phyloP scores from a whole-genome alignment of 768 basidiomycete species.

The Clitopilus hobsonii region DNA sequence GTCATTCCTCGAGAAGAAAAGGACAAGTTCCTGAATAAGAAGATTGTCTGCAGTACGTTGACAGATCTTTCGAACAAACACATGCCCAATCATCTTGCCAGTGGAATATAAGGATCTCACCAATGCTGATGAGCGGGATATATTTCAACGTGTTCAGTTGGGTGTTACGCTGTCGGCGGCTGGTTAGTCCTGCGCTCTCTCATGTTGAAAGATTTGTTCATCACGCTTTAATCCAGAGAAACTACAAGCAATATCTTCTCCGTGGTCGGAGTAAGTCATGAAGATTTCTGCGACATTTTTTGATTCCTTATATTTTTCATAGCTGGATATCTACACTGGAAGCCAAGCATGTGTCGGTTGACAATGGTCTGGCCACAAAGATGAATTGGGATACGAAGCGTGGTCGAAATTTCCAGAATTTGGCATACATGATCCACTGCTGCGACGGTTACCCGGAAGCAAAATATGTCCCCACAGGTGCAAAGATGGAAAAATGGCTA shows the following conservation, averaged over 20 bases:
- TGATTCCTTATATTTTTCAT: background rate
- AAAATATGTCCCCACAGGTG: slow-evolving; percentile 45
- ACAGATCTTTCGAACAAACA: too few relatives aligned
- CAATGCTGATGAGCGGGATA: slow-evolving; percentile 63
- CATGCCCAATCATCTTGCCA: slow-evolving; percentile 17
- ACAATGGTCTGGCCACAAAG: slow-evolving; percentile 51
- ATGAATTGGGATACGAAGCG: slow-evolving; percentile 64
- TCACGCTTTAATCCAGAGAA: slow-evolving; percentile 46
- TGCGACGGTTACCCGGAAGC: slow-evolving; percentile 50
- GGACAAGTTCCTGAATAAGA: slow-evolving; percentile 45
- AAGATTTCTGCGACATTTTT: background rate
- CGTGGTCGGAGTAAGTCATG: slow-evolving; percentile 52
- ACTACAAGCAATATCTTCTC: slow-evolving; percentile 71
- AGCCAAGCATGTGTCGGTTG: slow-evolving; percentile 47
- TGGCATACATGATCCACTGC: slow-evolving; percentile 67
- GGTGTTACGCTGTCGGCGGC: slow-evolving; percentile 73
- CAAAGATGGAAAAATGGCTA: slow-evolving; percentile 55
- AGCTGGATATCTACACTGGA: slow-evolving; percentile 63
- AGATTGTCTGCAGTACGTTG: slow-evolving; percentile 63
- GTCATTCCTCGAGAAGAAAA: slow-evolving; percentile 54
- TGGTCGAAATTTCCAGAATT: slow-evolving; percentile 72
- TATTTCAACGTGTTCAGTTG: slow-evolving; percentile 80
- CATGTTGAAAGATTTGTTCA: background rate
- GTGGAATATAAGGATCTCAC: slow-evolving; percentile 65
- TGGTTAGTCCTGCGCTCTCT: slow-evolving; percentile 33